Evolutionary conservation across 495 filamentous ascomycete genomes (phyloP).

Genomic region (Bryoglossum gracile): DNA sequence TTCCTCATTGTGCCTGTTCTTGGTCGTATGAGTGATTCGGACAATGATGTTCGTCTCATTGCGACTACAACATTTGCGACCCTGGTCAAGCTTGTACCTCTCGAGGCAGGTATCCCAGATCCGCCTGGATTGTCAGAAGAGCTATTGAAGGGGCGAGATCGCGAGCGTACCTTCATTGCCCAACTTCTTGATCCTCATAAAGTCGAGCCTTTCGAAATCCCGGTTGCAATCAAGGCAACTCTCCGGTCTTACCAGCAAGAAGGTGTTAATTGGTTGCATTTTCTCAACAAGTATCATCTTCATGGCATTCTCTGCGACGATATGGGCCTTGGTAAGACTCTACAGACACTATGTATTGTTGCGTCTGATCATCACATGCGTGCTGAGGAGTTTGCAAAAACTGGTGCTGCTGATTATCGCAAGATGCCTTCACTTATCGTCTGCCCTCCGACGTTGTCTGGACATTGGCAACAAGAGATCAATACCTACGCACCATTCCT

Average conservation of each 20-base stretch:
- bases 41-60: slow-evolving; percentile 88
- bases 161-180: slow-evolving; percentile 90
- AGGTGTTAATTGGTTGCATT: slow-evolving; percentile 97
- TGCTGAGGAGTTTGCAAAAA: slow-evolving; percentile 79
- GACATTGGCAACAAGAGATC: slow-evolving; percentile 98
- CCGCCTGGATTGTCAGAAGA: slow-evolving; percentile 86
- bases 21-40: slow-evolving; percentile 97
- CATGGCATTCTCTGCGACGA: slow-evolving; percentile 98
- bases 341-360: slow-evolving; percentile 96
- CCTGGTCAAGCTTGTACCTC: slow-evolving; percentile 94
- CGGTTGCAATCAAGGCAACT: slow-evolving; percentile 93
- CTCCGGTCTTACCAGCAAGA: slow-evolving; percentile 96
- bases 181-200: slow-evolving; percentile 95
- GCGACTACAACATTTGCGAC: slow-evolving; percentile 97
- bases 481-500: slow-evolving; percentile 92
- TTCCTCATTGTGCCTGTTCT: slow-evolving; percentile 98
- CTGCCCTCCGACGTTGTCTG: slow-evolving; percentile 94
- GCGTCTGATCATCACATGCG: slow-evolving; percentile 94
- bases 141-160: slow-evolving; percentile 79
- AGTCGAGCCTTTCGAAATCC: slow-evolving; percentile 87
- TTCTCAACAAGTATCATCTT: slow-evolving; percentile 94
- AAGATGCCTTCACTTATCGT: slow-evolving; percentile 87
- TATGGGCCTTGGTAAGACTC: slow-evolving; percentile 96
- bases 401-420: slow-evolving; percentile 64
- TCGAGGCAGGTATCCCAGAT: slow-evolving; percentile 96